A percentile compares a stretch with the other conserved stretches of the same genome.
phyloP scores from a whole-genome alignment of 768 basidiomycete genomes.

The Lentinus brumalis region DNA sequence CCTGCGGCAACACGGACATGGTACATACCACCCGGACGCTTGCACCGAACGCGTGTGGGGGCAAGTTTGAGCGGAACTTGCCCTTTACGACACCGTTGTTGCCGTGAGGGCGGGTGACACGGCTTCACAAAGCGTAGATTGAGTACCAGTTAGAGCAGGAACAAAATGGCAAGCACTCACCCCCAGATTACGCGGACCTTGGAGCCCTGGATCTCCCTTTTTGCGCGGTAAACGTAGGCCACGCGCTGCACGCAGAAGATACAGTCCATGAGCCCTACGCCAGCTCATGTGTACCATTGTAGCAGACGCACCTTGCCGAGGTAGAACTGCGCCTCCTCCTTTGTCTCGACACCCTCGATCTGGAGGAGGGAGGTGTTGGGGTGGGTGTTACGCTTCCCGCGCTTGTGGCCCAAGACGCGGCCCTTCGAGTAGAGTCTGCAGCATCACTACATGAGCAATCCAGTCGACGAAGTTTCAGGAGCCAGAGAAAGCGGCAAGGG shows the following conservation, averaged over 20 bases:
- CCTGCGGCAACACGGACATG: not conserved
- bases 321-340: conserved; percentile 97
- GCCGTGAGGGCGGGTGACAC: conserved; percentile 92
- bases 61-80: conserved; percentile 95
- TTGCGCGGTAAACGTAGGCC: conserved; percentile 97
- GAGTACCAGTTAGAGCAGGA: not conserved
- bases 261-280: not conserved
- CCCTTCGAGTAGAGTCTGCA: conserved; percentile 92
- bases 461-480: not conserved
- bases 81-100: conserved; percentile 94
- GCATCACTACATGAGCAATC: conserved; percentile 7
- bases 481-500: not conserved
- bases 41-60: conserved; percentile 93
- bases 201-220: conserved; percentile 90
- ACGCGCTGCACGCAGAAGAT: conserved; percentile 63
- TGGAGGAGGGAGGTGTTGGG: conserved; percentile 96
- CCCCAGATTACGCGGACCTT: conserved; percentile 99
- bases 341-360: conserved; percentile 93
- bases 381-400: conserved; percentile 94
- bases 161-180: conserved; percentile 45
- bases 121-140: conserved; percentile 44
- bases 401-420: conserved; percentile 97
- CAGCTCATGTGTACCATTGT: too few relatives aligned
- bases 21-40: conserved; percentile 79
- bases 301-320: conserved; percentile 83